Evolutionary conservation across 2,329 filamentous ascomycete species (phyloP).

Genomic region (Coleophoma eucalyptorum): DNA sequence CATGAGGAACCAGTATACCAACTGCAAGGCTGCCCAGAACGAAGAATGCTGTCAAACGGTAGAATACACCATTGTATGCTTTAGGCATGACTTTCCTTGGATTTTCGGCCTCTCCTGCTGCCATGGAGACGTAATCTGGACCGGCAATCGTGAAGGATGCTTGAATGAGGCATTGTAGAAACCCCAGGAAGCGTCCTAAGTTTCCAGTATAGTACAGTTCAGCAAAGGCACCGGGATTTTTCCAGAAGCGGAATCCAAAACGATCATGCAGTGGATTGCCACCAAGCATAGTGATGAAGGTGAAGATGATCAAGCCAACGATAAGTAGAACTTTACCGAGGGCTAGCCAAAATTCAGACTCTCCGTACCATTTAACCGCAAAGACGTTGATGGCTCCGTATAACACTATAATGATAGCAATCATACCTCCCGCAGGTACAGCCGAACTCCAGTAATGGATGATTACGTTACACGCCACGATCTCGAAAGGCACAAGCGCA

Average conservation of each 20-base stretch:
- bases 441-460: constrained; percentile 60
- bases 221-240: constrained; percentile 42
- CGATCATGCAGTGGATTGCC: constrained; percentile 54
- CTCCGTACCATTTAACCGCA: constrained; percentile 59
- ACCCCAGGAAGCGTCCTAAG: constrained; percentile 56
- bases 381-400: constrained; percentile 7
- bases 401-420: constrained; percentile 51
- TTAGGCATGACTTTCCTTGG: constrained; percentile 62
- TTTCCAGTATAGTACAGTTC: constrained; percentile 46
- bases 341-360: constrained; percentile 73
- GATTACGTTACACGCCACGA: constrained; percentile 61
- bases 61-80: constrained; percentile 71
- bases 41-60: constrained; percentile 68
- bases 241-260: constrained; percentile 52
- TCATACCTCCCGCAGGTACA: constrained; percentile 56
- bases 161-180: constrained; percentile 54
- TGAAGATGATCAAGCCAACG: constrained; percentile 44
- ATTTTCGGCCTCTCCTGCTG: constrained; percentile 57
- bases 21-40: constrained; percentile 62
- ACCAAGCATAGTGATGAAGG: constrained; percentile 60
- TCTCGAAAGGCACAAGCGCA: constrained; percentile 62
- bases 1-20: constrained; percentile 54
- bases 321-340: constrained; percentile 70
- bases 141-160: constrained; percentile 67
- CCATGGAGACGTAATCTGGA: constrained; percentile 57